Evolutionary conservation across 1,284 basidiomycete genomes (phyloP).

Genomic region (Trametes hirsuta): DNA sequence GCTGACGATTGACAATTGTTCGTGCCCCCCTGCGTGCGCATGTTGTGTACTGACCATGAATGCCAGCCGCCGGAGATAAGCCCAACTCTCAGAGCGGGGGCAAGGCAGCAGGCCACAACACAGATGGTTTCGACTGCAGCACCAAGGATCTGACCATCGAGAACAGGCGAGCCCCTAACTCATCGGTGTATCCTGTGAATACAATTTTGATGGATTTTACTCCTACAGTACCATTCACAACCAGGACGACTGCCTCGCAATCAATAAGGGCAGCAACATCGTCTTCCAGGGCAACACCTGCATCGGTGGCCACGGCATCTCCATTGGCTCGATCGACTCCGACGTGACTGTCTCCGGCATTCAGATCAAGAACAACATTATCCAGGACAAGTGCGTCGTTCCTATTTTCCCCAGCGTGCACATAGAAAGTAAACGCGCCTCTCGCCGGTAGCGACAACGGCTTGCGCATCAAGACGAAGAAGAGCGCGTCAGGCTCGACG

Average conservation of each 20-base stretch:
- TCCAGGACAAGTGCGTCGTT: constrained; percentile 32
- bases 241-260: constrained; percentile 67
- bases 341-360: constrained; percentile 49
- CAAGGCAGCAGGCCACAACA: constrained; percentile 41
- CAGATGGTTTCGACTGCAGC: constrained; percentile 57
- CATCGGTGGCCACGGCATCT: constrained; percentile 60
- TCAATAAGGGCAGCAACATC: constrained; percentile 59
- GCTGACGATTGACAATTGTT: constrained; percentile 43
- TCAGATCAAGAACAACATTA: constrained; percentile 49
- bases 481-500: constrained; percentile 35
- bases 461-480: constrained; percentile 45
- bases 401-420: background rate
- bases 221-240: constrained; percentile 25
- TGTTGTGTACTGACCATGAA: background rate
- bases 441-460: constrained; percentile 37
- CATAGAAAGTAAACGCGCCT: background rate
- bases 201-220: background rate
- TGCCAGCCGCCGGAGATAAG: constrained; percentile 37
- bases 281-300: constrained; percentile 57
- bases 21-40: background rate
- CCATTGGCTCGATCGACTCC: constrained; percentile 58
- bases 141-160: constrained; percentile 49
- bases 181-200: background rate
- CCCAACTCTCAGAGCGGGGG: constrained; percentile 50
- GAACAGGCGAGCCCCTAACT: constrained; percentile 30